These are phyloP conservation scores for Rubus idaeus DNA, from an alignment of 306 rosid species.

Conservation along the genomic window DNA sequence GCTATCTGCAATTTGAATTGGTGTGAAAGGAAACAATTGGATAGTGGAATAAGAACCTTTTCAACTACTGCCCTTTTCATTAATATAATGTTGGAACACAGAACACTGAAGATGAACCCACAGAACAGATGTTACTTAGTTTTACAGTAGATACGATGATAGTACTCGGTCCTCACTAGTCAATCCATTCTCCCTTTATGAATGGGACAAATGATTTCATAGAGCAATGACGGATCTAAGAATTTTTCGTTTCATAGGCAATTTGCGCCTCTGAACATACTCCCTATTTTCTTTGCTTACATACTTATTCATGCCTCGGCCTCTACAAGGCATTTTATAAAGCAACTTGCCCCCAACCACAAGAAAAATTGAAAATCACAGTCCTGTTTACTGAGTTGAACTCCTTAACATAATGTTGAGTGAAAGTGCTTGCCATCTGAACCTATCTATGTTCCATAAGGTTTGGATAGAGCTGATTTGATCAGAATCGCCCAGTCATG, in stretches of 20 bases:
- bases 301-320: not conserved
- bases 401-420: not conserved
- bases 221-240: not conserved
- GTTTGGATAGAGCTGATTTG: not conserved
- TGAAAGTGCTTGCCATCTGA: not conserved
- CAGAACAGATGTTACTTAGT: not conserved
- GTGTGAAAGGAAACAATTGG: not conserved
- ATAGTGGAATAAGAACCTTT: not conserved
- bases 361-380: not conserved
- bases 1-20: constrained; percentile 22
- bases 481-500: not conserved
- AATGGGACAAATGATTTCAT: not conserved
- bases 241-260: not conserved
- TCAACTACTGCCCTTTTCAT: not conserved
- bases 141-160: not conserved
- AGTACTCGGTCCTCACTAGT: not conserved
- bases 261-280: not conserved
- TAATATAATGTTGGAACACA: not conserved
- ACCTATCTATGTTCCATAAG: not conserved
- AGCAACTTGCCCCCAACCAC: not conserved
- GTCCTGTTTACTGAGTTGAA: not conserved
- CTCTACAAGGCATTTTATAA: not conserved
- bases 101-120: no score
- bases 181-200: not conserved
- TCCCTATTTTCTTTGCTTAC: not conserved